A percentile compares a stretch with the other conserved stretches of the same genome.
These are phyloP conservation scores for Leucocoprinus birnbaumii DNA, from an alignment of 768 basidiomycete species.

Conservation along the genomic window DNA sequence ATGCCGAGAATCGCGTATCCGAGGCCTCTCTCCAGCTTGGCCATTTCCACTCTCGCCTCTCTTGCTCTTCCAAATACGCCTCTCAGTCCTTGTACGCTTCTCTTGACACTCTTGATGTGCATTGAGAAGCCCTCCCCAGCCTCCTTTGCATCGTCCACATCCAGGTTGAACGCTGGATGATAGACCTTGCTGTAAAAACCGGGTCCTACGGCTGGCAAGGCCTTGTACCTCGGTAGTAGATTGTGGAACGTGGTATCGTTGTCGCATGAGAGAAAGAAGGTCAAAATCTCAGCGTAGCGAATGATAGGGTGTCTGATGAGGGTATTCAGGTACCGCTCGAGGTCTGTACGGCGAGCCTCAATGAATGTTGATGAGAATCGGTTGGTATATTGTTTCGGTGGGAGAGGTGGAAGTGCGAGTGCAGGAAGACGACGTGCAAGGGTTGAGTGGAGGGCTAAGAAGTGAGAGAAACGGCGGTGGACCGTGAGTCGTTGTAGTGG, in stretches of 20 bases:
- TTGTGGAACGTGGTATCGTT: too few species aligned
- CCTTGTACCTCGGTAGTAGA: slow-evolving; percentile 57
- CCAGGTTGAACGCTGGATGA: slow-evolving; percentile 84
- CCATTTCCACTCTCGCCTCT: slow-evolving; percentile 74
- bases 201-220: slow-evolving; percentile 49
- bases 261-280: slow-evolving; percentile 77
- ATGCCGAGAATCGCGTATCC: slow-evolving; percentile 73
- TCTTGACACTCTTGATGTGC: slow-evolving; percentile 64
- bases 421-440: slow-evolving; percentile 69
- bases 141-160: slow-evolving; percentile 65
- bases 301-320: slow-evolving; percentile 76
- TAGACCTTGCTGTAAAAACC: slow-evolving; percentile 76
- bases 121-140: slow-evolving; percentile 58
- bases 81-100: slow-evolving; percentile 66
- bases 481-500: slow-evolving; percentile 65
- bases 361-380: slow-evolving; percentile 81
- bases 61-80: slow-evolving; percentile 59
- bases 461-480: slow-evolving; percentile 81
- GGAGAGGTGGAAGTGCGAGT: slow-evolving; percentile 76
- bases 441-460: too few species aligned
- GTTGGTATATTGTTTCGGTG: slow-evolving; percentile 83
- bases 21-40: slow-evolving; percentile 71
- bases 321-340: slow-evolving; percentile 73
- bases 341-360: slow-evolving; percentile 75
- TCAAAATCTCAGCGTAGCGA: slow-evolving; percentile 74